A percentile compares a stretch with the other conserved stretches of the same genome.
Conservation (phyloP, 2,329 filamentous ascomycete species). For the Pseudocercospora vitis region DNA sequence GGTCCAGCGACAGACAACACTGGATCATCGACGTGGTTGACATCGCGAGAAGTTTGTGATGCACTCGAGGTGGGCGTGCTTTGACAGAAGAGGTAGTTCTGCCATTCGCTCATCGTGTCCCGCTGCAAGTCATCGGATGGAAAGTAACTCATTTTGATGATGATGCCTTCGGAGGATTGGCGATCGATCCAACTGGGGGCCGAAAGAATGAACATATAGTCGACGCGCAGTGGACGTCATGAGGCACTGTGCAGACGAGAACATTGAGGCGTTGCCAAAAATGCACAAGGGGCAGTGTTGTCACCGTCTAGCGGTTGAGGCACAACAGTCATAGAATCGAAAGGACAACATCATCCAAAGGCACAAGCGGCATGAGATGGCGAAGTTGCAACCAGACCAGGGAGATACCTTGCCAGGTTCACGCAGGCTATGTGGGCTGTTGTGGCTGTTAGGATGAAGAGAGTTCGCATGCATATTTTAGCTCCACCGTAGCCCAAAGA, state of each 20-base stretch:
- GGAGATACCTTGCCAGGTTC: slow-evolving; percentile 8
- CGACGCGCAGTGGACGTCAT: slow-evolving; percentile 17
- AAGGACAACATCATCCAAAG: slow-evolving; percentile 21
- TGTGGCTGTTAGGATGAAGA: slow-evolving; percentile 22
- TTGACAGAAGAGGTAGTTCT: slow-evolving; percentile 17
- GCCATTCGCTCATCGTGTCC: slow-evolving; percentile 15
- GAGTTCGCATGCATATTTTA: slow-evolving; percentile 26
- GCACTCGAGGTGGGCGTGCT: slow-evolving; percentile 1
- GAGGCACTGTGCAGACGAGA: slow-evolving; percentile 14
- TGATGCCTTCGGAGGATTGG: slow-evolving; percentile 12
- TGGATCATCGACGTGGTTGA: slow-evolving; percentile 5
- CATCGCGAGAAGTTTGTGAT: slow-evolving; percentile 3
- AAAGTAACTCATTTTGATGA: slow-evolving; percentile 24
- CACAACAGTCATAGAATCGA: slow-evolving; percentile 15
- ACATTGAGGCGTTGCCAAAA: slow-evolving; percentile 21
- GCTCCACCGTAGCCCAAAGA: slow-evolving; percentile 24
- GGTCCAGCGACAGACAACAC: slow-evolving; percentile 10
- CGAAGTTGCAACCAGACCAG: slow-evolving; percentile 15
- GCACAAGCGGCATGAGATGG: slow-evolving; percentile 15
- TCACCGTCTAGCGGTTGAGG: slow-evolving; percentile 19
- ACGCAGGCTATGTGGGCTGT: slow-evolving; percentile 7
- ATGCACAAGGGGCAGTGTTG: slow-evolving; percentile 23
- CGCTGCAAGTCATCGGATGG: slow-evolving; percentile 17
- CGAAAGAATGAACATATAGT: slow-evolving; percentile 19
- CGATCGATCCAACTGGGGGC: slow-evolving; percentile 6